phyloP scores from a whole-genome alignment of 2,329 filamentous ascomycete species.

The Arthrobotrys musiformis region DNA sequence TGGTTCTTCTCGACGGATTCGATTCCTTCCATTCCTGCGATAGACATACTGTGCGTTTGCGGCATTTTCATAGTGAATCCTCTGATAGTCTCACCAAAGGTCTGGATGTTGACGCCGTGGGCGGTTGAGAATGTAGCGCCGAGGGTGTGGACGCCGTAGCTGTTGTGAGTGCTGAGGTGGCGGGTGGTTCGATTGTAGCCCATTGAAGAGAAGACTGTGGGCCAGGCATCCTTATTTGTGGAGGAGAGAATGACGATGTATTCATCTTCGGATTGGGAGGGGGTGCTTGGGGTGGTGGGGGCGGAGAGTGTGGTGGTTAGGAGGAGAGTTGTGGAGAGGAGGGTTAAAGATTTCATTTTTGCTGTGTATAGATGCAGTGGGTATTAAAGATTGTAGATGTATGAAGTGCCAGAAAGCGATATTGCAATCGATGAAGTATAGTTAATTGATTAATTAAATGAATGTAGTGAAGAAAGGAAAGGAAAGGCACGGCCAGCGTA shows the following conservation, averaged over 20 bases:
- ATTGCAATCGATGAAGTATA: too few species aligned
- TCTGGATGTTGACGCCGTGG: slow-evolving; percentile 29
- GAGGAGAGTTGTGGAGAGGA: slow-evolving; percentile 3
- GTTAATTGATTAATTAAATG: too few species aligned
- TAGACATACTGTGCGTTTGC: background rate
- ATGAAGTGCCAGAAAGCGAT: too few species aligned
- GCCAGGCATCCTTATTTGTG: slow-evolving; percentile 54
- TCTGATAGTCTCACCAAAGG: slow-evolving; percentile 27
- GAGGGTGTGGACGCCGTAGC: slow-evolving; percentile 22
- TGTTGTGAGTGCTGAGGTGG: slow-evolving; percentile 60
- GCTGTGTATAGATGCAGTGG: too few species aligned
- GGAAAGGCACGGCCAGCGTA: too few species aligned
- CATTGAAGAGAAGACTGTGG: slow-evolving; percentile 56
- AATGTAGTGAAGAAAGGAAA: too few species aligned
- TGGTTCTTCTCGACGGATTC: slow-evolving; percentile 29
- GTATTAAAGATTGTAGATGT: too few species aligned
- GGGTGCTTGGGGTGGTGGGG: background rate
- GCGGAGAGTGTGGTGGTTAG: background rate
- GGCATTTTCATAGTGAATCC: slow-evolving; percentile 57
- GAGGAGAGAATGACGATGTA: slow-evolving; percentile 57
- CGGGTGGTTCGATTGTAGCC: slow-evolving; percentile 60
- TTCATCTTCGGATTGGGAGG: slow-evolving; percentile 20
- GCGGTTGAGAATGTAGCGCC: slow-evolving; percentile 13
- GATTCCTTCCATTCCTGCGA: background rate
- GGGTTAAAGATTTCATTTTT: slow-evolving; percentile 16